These are phyloP conservation scores for Quercus phellos DNA, from an alignment of 331 rosid species.

Conservation along the genomic window DNA sequence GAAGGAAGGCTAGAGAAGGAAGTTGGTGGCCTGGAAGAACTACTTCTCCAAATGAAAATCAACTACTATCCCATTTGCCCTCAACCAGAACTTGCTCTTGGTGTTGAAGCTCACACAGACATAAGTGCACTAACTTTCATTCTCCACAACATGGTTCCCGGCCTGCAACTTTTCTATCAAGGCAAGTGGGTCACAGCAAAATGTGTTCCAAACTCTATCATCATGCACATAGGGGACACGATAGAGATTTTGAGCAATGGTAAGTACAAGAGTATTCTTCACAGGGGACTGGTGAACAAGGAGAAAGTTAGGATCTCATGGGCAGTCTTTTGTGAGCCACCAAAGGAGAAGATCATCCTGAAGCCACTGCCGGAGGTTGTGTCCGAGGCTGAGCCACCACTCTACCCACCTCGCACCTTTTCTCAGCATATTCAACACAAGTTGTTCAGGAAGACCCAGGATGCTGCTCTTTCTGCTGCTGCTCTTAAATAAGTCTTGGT, in stretches of 20 bases:
- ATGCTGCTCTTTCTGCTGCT: neutral
- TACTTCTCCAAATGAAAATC: constrained; percentile 72
- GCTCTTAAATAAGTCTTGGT: neutral
- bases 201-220: constrained; percentile 65
- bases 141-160: constrained; percentile 89
- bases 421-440: constrained; percentile 77
- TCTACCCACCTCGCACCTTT: constrained; percentile 74
- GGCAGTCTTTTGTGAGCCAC: constrained; percentile 91
- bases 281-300: constrained; percentile 75
- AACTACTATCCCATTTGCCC: constrained; percentile 85
- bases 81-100: constrained; percentile 79
- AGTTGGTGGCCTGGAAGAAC: constrained; percentile 77
- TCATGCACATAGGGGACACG: constrained; percentile 88
- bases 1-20: constrained; percentile 71
- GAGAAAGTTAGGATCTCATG: constrained; percentile 82
- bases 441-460: constrained; percentile 53
- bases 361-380: constrained; percentile 68
- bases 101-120: constrained; percentile 88
- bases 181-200: constrained; percentile 76
- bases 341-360: constrained; percentile 75
- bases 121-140: constrained; percentile 74
- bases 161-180: constrained; percentile 62
- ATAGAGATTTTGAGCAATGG: constrained; percentile 76
- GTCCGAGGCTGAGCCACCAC: constrained; percentile 42
- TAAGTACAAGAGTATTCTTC: constrained; percentile 76